A percentile compares a stretch with the other conserved stretches of the same genome.
Conservation (phyloP, 768 basidiomycete genomes). For the Mycena rebaudengoi region DNA sequence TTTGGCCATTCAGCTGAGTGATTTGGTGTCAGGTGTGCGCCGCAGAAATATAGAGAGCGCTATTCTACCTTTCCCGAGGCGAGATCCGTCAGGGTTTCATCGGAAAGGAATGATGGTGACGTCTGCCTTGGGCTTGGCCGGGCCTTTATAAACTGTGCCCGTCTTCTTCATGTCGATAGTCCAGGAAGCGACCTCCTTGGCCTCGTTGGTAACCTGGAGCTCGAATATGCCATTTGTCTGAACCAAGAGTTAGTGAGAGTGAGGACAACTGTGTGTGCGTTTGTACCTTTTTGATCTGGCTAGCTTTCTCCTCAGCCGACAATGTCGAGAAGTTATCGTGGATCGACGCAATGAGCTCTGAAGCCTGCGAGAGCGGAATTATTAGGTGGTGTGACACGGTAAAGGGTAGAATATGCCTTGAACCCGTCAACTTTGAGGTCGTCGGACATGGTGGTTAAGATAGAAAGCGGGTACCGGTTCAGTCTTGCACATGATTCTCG, state of each 20-base stretch:
- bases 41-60: slow-evolving; percentile 17
- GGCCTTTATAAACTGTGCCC: slow-evolving; percentile 79
- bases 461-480: not conserved
- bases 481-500: no score
- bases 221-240: slow-evolving; percentile 92
- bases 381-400: no score
- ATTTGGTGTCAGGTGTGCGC: not conserved
- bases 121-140: slow-evolving; percentile 77
- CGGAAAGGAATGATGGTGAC: slow-evolving; percentile 82
- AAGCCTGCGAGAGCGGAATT: slow-evolving; percentile 58
- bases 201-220: slow-evolving; percentile 77
- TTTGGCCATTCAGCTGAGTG: slow-evolving; percentile 85
- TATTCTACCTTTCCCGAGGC: slow-evolving; percentile 71
- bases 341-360: slow-evolving; percentile 68
- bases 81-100: slow-evolving; percentile 78
- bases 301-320: slow-evolving; percentile 68
- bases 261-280: not conserved
- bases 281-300: slow-evolving; percentile 78
- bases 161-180: slow-evolving; percentile 94
- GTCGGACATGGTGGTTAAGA: slow-evolving; percentile 59
- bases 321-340: slow-evolving; percentile 58
- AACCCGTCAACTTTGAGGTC: slow-evolving; percentile 80
- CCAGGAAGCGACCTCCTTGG: slow-evolving; percentile 80
- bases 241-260: not conserved
- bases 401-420: slow-evolving; percentile 54